Evolutionary conservation across 805 yeast genomes (phyloP), one percentile per base, ranked within the genome.

Genomic region (Cyberlindnera mississippiensis): DNA sequence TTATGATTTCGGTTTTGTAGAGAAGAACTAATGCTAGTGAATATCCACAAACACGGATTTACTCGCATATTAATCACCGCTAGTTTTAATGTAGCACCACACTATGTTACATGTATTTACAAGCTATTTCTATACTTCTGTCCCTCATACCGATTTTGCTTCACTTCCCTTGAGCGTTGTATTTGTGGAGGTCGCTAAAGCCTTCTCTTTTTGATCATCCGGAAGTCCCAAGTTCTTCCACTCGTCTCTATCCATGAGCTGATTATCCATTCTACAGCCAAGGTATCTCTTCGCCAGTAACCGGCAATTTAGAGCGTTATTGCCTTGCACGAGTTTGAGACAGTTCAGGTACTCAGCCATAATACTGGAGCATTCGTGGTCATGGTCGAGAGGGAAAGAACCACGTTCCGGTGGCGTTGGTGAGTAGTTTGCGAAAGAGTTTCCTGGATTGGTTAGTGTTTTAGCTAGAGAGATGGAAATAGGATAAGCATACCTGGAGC

Each of bases 401-500:
- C 99, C 99, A 51, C 96, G 69, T 51, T 91, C 96, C 2, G 99
- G 99, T 17, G 99, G 96, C 0, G 91, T 83, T 9, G 97, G 96
- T 12, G 78, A 70, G 70, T 83, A 73, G 32, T 71, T 65, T 32
- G 64, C 60, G 36, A 72, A 52, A 13, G 73, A 58, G 44, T 70
- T 71, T 27, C 80, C 79, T 47, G 32, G 22, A 26, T 20, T 4
- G 22, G 17, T 28, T 30, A 9, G 14, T 17, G 31, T 4, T 8
- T 18, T 17, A 16, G 16, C 12, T 6, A n/a, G 14, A 13, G 8
- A 14, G 7, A 4, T 15, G 4, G 19, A 13, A 10, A n/a, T n/a
- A 12, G 2, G 4, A n/a, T 2, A 13, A 24, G 41, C 46, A 17
- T 26, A 47, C 51, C 51, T 37, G 51, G 51, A 11, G 51, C 51